Evolutionary conservation across 192 early-diverging fungal species (phyloP), one percentile per base, ranked within the genome.

Genomic region (Rhizophagus sp.): DNA sequence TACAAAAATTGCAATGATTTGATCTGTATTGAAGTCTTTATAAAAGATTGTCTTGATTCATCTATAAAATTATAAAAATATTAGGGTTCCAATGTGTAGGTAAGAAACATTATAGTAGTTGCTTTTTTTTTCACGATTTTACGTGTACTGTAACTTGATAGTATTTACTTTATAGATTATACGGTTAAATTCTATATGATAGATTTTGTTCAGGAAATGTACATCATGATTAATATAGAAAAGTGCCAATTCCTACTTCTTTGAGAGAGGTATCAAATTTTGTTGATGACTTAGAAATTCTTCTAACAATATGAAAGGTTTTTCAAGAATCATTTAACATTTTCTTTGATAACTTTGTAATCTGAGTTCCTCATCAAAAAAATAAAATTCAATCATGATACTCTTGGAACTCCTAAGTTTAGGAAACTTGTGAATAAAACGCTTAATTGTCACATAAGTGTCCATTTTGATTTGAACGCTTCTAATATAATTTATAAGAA

Each of bases 171-270:
- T 36, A 36, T 61, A 66, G 75, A 77, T 66, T 44, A 77, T 77
- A 50, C 4, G 9, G 11, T 77, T 47, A n/a, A 77, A 6, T 77
- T 65, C 30, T 77, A 77, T 77, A 77, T 47, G 34, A 66, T 66
- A 2, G 63, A 66, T 49, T 41, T 77, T 65, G 9, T 77, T 27
- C 47, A 67, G n/a, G 39, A 41, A 66, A 77, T 47, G n/a, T 77
- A 77, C 66, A 30, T 66, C 66, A 77, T 77, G 75, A 22, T 77
- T 33, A 17, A 77, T 49, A 30, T 77, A 25, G 75, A 6, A 62
- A 77, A 47, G 27, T 77, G 4, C 1, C 19, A 25, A n/a, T 66
- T 44, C 63, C 75, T n/a, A 19, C 75, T 10, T 77, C 75, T 12
- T 7, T 77, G 15, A 66, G 47, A 65, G 75, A 77, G 10, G 47